Conservation (phyloP, 73 alveolate genomes). For the Paramecium sexaurelia region DNA sequence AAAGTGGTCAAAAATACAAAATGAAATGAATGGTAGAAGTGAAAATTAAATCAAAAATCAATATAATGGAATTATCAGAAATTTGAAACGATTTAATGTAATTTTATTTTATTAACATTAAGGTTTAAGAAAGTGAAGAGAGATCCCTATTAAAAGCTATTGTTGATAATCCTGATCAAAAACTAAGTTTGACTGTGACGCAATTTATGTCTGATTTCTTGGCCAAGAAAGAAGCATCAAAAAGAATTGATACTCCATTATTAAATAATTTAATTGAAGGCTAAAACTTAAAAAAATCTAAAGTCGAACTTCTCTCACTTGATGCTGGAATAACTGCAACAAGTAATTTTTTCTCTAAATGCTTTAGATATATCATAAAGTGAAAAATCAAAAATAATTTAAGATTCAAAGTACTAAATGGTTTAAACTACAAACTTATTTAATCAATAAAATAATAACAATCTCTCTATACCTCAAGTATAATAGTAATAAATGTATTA, state of each 20-base stretch:
- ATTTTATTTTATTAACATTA: not conserved
- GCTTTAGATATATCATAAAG: not conserved
- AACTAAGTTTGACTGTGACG: not conserved
- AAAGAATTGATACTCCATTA: not conserved
- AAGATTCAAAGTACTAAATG: not conserved
- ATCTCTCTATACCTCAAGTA: not conserved
- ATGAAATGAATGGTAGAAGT: not conserved
- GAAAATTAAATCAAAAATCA: conserved; percentile 52
- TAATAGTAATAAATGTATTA: not conserved
- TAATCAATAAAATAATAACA: not conserved
- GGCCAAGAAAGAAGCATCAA: not conserved
- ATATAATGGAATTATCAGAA: conserved; percentile 41
- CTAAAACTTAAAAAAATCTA: not conserved
- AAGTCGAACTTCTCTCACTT: not conserved
- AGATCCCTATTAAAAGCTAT: not conserved
- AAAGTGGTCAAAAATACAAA: conserved; percentile 48
- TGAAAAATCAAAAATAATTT: not conserved
- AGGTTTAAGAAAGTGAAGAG: not conserved
- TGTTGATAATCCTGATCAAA: not conserved
- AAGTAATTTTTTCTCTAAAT: not conserved
- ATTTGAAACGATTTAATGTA: conserved; percentile 20
- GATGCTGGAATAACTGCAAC: not conserved
- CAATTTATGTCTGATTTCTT: not conserved
- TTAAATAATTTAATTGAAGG: not conserved
- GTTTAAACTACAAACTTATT: not conserved